A percentile compares a stretch with the other conserved stretches of the same genome.
These are phyloP conservation scores for Umbelopsis isabellina DNA, from an alignment of 192 early-diverging fungal species.

Conservation along the genomic window DNA sequence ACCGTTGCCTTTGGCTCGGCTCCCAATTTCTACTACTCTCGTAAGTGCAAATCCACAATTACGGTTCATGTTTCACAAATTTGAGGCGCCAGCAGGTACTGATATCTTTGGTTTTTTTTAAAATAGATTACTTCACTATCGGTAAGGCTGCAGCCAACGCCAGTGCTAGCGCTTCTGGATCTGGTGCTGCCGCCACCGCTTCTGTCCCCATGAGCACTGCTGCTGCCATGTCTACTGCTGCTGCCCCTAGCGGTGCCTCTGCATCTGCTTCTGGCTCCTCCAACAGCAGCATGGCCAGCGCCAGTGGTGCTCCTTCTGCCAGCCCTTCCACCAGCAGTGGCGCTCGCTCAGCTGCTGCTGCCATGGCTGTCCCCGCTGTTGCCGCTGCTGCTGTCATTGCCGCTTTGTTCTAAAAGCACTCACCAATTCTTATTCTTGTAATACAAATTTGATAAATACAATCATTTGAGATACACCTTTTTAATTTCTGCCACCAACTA, in stretches of 20 bases:
- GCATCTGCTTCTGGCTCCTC: background rate
- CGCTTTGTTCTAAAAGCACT: slow-evolving; percentile 2
- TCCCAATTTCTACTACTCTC: slow-evolving; percentile 4
- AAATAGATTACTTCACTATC: slow-evolving; percentile 13
- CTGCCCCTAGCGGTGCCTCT: background rate
- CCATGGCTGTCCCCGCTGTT: slow-evolving; percentile 12
- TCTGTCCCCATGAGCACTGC: background rate
- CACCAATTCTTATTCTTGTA: too few relatives aligned
- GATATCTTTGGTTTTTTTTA: background rate
- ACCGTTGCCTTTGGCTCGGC: slow-evolving; percentile 2
- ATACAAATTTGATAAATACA: background rate
- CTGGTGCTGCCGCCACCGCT: background rate
- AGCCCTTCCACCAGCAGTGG: background rate
- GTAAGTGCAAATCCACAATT: background rate
- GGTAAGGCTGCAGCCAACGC: slow-evolving; percentile 3
- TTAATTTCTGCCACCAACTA: too few relatives aligned
- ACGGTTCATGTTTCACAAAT: background rate
- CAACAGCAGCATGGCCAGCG: background rate
- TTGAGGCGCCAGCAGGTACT: background rate
- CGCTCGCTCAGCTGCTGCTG: slow-evolving; percentile 15
- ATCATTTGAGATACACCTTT: too few relatives aligned
- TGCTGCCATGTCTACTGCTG: background rate
- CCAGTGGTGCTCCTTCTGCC: background rate
- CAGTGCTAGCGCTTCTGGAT: background rate
- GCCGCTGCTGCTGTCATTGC: slow-evolving; percentile 4